Evolutionary conservation across 352 stramenopile species (phyloP), one percentile per base, ranked within the genome.

Genomic region (Pythium aristosporum): DNA sequence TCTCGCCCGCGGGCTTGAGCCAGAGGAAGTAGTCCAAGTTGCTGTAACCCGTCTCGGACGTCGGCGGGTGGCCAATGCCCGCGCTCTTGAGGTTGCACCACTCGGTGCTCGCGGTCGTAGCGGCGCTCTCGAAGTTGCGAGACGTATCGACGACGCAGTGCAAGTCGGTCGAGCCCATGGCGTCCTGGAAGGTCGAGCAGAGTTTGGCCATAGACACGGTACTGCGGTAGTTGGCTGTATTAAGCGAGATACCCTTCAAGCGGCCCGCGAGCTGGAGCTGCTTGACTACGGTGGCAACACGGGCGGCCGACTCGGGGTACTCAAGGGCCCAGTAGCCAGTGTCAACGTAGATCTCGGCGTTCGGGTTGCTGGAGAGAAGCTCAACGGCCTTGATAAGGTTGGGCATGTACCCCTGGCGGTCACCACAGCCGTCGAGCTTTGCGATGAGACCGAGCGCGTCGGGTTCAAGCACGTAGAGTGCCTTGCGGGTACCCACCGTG

Each of bases 1-100:
- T 89, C 62, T 89, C 77, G 56, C 82, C 82, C 60, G 79, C 75
- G 2, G 76, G 68, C 55, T 90, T 92, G 60, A 88, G 58, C 79
- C 80, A 92, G 50, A 89, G 67, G 48, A 85, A 87, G 67, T 88
- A 88, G 59, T 89, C 79, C 9, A 92, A 44, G 49, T 86, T 78
- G 10, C 41, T 53, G 16, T 76, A 65, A 2, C 77, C 80, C 0
- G 80, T 89, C 5, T 79, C 53, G 21, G 57, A 71, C 5, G 79
- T 85, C 28, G 83, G 83, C n/a, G 77, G 79, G 10, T 70, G 63
- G 23, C 83, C 80, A 18, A 92, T 82, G 20, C 79, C 83, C 0
- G 74, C 79, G 8, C 65, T 72, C 21, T 76, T 75, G 43, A 82
- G 69, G 57, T 92, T 92, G 73, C 83, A 92, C 83, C 83, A 92